Percentiles rank a stretch among this genome's conserved stretches.
These are phyloP conservation scores for Aspergillus texensis DNA, from an alignment of 2,329 filamentous ascomycete species.

Conservation along the genomic window DNA sequence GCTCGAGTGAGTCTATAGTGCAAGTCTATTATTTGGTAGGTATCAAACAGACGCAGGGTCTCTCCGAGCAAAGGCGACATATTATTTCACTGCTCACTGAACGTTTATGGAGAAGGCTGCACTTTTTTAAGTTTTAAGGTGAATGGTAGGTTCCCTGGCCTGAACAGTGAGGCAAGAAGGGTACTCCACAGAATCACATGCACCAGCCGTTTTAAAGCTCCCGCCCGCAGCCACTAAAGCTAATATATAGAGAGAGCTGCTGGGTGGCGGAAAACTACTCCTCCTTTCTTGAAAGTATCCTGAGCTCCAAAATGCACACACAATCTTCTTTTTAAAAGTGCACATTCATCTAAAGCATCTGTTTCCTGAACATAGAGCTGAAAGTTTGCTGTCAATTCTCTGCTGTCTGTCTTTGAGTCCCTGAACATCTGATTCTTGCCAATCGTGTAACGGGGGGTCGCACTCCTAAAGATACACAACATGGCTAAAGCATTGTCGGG, in stretches of 20 bases:
- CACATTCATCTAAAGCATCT: not conserved
- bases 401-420: not conserved
- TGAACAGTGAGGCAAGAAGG: not conserved
- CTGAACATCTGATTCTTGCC: not conserved
- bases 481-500: conserved; percentile 28
- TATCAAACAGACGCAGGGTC: not conserved
- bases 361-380: not conserved
- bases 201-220: not conserved
- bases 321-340: not conserved
- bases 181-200: conserved; percentile 4
- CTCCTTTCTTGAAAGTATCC: not conserved
- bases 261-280: not conserved
- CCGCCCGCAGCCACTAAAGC: conserved; percentile 5
- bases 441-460: not conserved
- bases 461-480: not conserved
- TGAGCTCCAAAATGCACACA: not conserved
- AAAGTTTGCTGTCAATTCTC: not conserved
- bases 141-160: not conserved
- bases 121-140: not conserved
- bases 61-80: not conserved
- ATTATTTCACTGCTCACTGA: no score
- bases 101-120: not conserved
- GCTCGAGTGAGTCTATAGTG: no score
- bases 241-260: not conserved
- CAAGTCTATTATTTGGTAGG: not conserved